Conservation (phyloP, 441 rosid genomes). For the Viola pubescens region DNA sequence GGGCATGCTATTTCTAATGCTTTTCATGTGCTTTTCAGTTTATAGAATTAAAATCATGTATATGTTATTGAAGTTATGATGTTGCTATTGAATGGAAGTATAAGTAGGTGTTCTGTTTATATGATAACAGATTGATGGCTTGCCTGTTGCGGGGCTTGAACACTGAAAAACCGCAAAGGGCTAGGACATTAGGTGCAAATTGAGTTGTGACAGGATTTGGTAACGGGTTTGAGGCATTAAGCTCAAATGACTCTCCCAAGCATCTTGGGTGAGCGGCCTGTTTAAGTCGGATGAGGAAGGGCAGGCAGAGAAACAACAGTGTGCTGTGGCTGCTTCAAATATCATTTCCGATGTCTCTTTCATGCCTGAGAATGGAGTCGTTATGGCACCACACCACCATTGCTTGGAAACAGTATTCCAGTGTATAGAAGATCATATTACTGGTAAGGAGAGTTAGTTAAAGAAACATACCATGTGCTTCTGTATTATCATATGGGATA, state of each 20-base stretch:
- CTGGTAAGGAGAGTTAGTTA: constrained; percentile 32
- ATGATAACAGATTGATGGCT: constrained; percentile 72
- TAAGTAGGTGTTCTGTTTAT: neutral
- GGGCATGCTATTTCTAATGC: too few species aligned
- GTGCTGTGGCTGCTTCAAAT: constrained; percentile 87
- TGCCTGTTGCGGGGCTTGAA: constrained; percentile 78
- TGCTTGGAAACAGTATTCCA: constrained; percentile 94
- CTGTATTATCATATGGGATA: too few species aligned
- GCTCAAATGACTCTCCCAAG: constrained; percentile 28
- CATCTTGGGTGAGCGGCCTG: constrained; percentile 53
- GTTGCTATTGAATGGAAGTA: neutral
- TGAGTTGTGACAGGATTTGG: constrained; percentile 76
- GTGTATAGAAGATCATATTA: constrained; percentile 65
- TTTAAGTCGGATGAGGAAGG: constrained; percentile 88
- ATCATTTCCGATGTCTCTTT: constrained; percentile 87
- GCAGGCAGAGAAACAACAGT: constrained; percentile 77
- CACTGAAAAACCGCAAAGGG: constrained; percentile 44
- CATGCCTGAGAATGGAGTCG: constrained; percentile 91
- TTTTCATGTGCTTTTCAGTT: too few species aligned
- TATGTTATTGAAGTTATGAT: neutral
- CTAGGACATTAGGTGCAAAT: constrained; percentile 60
- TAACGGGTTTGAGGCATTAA: constrained; percentile 50
- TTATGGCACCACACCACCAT: constrained; percentile 92
- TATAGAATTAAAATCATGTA: too few species aligned
- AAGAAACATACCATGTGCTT: too few species aligned